Evolutionary conservation across 163 green algal species (phyloP).

Genomic region (Scenedesmus sp.): DNA sequence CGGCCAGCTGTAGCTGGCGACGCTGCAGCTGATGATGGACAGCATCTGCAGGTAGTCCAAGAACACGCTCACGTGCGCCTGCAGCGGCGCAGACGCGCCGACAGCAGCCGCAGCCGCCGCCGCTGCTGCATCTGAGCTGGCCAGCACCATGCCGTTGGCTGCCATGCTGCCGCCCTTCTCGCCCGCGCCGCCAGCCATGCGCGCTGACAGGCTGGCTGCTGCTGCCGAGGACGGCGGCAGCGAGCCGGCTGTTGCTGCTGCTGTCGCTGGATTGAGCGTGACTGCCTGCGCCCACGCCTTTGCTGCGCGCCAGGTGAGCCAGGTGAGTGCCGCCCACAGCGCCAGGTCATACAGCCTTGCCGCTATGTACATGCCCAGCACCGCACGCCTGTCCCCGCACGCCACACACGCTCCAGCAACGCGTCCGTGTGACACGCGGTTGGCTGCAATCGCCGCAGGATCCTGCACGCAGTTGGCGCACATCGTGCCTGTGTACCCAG

Average conservation of each 20-base stretch:
- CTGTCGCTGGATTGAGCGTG: conserved; percentile 36
- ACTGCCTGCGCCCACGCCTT: conserved; percentile 39
- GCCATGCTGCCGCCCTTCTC: conserved; percentile 1
- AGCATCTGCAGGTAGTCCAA: conserved; percentile 53
- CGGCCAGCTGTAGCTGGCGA: conserved; percentile 32
- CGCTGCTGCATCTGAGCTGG: neutral
- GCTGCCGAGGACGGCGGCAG: conserved; percentile 25
- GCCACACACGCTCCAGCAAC: conserved; percentile 32
- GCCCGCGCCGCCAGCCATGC: neutral
- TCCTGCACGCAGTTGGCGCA: conserved; percentile 31
- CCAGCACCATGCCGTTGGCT: neutral
- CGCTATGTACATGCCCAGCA: conserved; percentile 27
- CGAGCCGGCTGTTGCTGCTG: conserved; percentile 40
- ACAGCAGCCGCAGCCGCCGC: conserved; percentile 29
- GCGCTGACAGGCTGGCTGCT: neutral
- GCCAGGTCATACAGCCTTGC: conserved; percentile 47
- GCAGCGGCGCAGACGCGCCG: conserved; percentile 6
- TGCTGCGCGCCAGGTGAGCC: conserved; percentile 27
- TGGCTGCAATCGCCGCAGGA: neutral
- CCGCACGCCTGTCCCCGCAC: conserved; percentile 14
- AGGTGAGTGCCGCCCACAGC: conserved; percentile 33
- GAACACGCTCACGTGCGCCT: conserved; percentile 40
- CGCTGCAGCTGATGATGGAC: conserved; percentile 38
- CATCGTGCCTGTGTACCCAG: conserved; percentile 41
- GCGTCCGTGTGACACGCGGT: conserved; percentile 26